These are phyloP conservation scores for Mycena venus DNA, from an alignment of 768 basidiomycete genomes.

Conservation along the genomic window DNA sequence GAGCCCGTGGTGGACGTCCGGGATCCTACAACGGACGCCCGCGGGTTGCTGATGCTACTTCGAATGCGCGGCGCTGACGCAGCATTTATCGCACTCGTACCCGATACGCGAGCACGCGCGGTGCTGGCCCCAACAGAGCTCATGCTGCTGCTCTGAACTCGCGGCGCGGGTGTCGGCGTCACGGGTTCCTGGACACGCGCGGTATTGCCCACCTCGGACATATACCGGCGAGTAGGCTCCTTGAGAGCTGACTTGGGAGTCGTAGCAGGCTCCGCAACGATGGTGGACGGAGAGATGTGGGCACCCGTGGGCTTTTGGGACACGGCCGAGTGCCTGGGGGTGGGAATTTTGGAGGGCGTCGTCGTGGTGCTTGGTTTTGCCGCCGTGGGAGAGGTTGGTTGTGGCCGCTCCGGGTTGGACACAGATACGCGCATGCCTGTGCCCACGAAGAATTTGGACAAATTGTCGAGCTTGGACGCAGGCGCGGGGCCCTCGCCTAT, in stretches of 20 bases:
- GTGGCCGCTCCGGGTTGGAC: conserved; percentile 16
- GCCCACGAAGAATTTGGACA: conserved; percentile 35
- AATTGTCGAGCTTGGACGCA: conserved; percentile 13
- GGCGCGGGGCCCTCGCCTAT: conserved; percentile 21
- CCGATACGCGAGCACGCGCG: conserved; percentile 16
- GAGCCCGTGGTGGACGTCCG: conserved; percentile 15
- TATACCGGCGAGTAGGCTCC: conserved; percentile 15
- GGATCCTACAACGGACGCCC: conserved; percentile 13
- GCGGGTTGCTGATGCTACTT: conserved; percentile 26
- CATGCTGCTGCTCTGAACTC: conserved; percentile 16
- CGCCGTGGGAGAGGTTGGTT: background rate
- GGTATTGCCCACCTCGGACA: conserved; percentile 35
- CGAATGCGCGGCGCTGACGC: background rate
- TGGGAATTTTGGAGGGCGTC: conserved; percentile 30
- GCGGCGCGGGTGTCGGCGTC: conserved; percentile 12
- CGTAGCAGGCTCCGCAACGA: conserved; percentile 13
- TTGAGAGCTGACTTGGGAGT: background rate
- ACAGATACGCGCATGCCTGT: conserved; percentile 26
- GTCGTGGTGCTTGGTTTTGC: background rate
- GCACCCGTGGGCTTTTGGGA: conserved; percentile 20
- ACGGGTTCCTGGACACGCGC: conserved; percentile 14
- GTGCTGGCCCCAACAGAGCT: conserved; percentile 17
- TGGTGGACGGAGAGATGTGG: conserved; percentile 30
- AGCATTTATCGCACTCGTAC: conserved; percentile 1
- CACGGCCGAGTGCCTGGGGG: conserved; percentile 15